Conservation (phyloP, 2,329 filamentous ascomycete genomes). For the Torrubiellomyces zombiae region DNA sequence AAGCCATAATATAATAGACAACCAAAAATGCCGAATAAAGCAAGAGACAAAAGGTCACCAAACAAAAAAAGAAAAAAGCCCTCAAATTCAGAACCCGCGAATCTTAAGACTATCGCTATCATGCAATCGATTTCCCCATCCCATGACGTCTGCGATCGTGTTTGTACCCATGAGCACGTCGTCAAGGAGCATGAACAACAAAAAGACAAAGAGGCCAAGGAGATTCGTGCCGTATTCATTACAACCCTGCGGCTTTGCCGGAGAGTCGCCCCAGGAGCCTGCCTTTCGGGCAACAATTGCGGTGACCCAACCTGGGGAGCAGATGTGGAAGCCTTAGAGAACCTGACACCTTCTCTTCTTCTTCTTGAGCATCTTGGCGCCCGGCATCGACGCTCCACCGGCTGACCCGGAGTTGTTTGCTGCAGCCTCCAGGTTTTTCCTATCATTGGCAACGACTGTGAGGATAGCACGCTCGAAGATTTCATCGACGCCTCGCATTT, state of each 20-base stretch:
- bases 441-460: slow-evolving; percentile 70
- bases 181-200: slow-evolving; percentile 16
- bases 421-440: slow-evolving; percentile 41
- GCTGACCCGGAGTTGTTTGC: slow-evolving; percentile 21
- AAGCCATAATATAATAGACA: too few relatives aligned
- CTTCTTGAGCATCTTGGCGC: slow-evolving; percentile 42
- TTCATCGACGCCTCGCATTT: slow-evolving; percentile 89
- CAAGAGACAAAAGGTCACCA: slow-evolving; percentile 1
- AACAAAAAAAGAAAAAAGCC: neutral
- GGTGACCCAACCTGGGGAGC: slow-evolving; percentile 2
- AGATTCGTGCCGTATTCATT: slow-evolving; percentile 16
- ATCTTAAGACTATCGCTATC: slow-evolving; percentile 1
- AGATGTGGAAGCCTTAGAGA: slow-evolving; percentile 44
- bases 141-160: slow-evolving; percentile 2
- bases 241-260: slow-evolving; percentile 22
- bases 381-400: slow-evolving; percentile 22
- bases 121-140: slow-evolving; percentile 1
- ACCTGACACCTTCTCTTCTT: slow-evolving; percentile 76
- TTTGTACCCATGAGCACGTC: too few relatives aligned
- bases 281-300: slow-evolving; percentile 1
- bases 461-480: slow-evolving; percentile 88
- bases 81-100: slow-evolving; percentile 7
- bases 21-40: slow-evolving; percentile 1
- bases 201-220: slow-evolving; percentile 12
- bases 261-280: neutral